Base-by-base conservation (phyloP, 2,329 filamentous ascomycete species). In the Trichoderma cornu-damae region DNA sequence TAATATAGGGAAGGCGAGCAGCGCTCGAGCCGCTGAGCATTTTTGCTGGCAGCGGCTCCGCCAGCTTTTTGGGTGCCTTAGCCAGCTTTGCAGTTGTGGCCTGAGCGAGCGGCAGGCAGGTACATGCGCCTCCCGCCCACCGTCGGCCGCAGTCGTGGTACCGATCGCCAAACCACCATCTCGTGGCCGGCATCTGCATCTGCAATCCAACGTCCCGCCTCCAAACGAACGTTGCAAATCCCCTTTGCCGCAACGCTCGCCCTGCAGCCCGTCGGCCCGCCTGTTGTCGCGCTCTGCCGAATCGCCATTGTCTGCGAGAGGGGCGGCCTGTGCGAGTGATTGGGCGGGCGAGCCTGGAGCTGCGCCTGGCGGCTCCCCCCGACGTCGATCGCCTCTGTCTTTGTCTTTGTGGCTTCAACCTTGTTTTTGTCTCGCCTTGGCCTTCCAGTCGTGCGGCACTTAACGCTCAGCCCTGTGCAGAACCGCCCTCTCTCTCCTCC, bases 201-300 rank as follows among this genome's bases (percentile, higher is more conserved):
- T 44, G n/a, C n/a, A n/a, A n/a, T n/a, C n/a, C n/a, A n/a, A 56
- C 57, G 57, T 59, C 57, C 57, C 51, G 53, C 53, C 34, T 34
- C 52, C 57, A 37, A n/a, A n/a, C 20, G 18, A 56, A 38, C 53
- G 24, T 42, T n/a, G n/a, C 53, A 34, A 48, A 44, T 53, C 50
- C 50, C 50, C 50, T 46, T 54, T 52, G 56, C 56, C 49, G 56
- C 56, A 37, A 20, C 34, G 40, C 30, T 51, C 26, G 40, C 48
- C 56, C 47, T 44, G 40, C 50, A 28, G 43, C 37, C 16, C 24
- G 38, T 43, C 52, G 30, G 51, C 43, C n/a, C 38, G 48, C 55
- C 53, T 20, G 16, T 44, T 38, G 57, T 58, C 49, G 56, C 56
- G 56, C 42, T 47, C 26, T 40, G 49, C 50, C 43, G 34, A 42